These are phyloP conservation scores for Fusarium penzigii DNA, from an alignment of 2,329 filamentous ascomycete genomes.

Conservation along the genomic window DNA sequence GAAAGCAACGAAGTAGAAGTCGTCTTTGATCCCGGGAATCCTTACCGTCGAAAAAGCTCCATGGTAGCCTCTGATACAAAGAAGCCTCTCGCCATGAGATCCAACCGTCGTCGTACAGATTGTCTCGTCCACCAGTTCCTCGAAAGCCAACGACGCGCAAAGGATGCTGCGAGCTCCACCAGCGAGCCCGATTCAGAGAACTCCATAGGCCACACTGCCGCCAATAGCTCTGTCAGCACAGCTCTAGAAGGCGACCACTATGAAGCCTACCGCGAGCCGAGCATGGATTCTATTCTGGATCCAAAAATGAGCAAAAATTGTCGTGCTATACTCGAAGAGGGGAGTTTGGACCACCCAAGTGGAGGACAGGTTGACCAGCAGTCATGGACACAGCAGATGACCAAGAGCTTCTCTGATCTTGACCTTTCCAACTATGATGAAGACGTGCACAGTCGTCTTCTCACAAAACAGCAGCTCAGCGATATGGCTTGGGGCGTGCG, in stretches of 20 bases:
- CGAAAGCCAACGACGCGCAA: constrained; percentile 52
- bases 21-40: constrained; percentile 61
- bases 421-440: constrained; percentile 40
- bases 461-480: constrained; percentile 91
- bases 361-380: constrained; percentile 58
- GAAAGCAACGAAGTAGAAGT: constrained; percentile 51
- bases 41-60: constrained; percentile 67
- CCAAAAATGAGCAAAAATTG: constrained; percentile 24
- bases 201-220: constrained; percentile 29
- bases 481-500: constrained; percentile 98
- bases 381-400: constrained; percentile 53
- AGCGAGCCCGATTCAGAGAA: constrained; percentile 29
- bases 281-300: constrained; percentile 24
- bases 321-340: constrained; percentile 39
- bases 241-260: constrained; percentile 5
- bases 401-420: constrained; percentile 42
- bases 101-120: constrained; percentile 45
- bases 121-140: constrained; percentile 68
- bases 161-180: constrained; percentile 27
- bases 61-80: constrained; percentile 54
- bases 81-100: constrained; percentile 31
- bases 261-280: constrained; percentile 16
- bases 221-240: constrained; percentile 2
- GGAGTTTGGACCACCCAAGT: constrained; percentile 42
- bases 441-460: constrained; percentile 62